Percentiles rank a stretch among this genome's conserved stretches.
Evolutionary conservation across 345 rosid species (phyloP).

Genomic region (Geranium rotundifolium): DNA sequence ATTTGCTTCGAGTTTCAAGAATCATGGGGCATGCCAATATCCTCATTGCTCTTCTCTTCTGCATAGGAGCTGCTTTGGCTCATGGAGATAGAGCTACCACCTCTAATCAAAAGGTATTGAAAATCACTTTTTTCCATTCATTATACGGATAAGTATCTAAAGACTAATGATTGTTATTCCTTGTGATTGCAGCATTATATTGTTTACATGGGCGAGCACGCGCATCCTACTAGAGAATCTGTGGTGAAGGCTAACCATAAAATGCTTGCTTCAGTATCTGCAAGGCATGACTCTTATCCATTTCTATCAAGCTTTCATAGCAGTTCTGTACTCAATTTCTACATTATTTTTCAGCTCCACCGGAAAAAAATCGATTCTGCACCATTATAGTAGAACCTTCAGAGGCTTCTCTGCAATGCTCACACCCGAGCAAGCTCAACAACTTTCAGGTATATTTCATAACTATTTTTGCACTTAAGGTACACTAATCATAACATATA

Average conservation of each 20-base stretch:
- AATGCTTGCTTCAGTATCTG: conserved; percentile 28
- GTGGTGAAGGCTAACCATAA: conserved; percentile 29
- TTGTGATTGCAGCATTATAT: conserved; percentile 32
- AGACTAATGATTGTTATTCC: neutral
- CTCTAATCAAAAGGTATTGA: neutral
- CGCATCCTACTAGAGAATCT: conserved; percentile 31
- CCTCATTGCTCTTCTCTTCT: conserved; percentile 11
- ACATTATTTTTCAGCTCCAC: neutral
- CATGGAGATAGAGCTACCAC: conserved; percentile 6
- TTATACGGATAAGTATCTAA: neutral
- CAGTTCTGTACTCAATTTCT: neutral
- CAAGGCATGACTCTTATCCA: conserved; percentile 18
- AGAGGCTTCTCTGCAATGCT: conserved; percentile 44
- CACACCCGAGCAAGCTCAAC: conserved; percentile 29
- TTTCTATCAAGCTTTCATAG: no score
- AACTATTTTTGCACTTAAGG: no score
- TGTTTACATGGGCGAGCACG: conserved; percentile 41
- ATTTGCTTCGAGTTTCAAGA: neutral
- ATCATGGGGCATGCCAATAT: conserved; percentile 9
- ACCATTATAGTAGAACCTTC: conserved; percentile 43
- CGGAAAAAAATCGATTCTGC: conserved; percentile 24
- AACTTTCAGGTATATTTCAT: conserved; percentile 23
- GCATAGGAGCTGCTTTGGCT: conserved; percentile 11
- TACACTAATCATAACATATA: neutral
- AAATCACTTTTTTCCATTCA: neutral